Evolutionary conservation across 164 flowering plant genomes (phyloP), one percentile per base, ranked within the genome.

Genomic region (Taxillus chinensis): DNA sequence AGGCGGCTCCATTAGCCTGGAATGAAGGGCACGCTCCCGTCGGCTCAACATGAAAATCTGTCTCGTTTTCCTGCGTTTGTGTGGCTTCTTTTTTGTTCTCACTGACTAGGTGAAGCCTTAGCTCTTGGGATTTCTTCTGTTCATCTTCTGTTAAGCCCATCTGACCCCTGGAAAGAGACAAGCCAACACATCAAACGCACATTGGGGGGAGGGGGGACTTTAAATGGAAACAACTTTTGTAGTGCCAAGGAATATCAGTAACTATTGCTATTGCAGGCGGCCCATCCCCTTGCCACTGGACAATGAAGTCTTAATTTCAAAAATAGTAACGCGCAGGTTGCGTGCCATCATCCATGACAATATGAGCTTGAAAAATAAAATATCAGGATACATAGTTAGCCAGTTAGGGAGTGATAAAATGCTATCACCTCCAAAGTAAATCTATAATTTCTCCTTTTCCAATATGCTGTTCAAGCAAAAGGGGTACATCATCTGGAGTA

Each of bases 81-180:
- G 55, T 62, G 7, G 67, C 13, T 41, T 79, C 82, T 12, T 63
- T 67, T 9, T 43, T 43, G 46, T 43, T 43, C 51, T 67, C 77
- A 9, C 74, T 75, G 66, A 72, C 67, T 60, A 61, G 41, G 60
- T 72, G 78, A 55, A 80, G 73, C 73, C 97, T 84, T 66, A 61
- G 68, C 42, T 80, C 85, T 57, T 78, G 95, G 7, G 74, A 62
- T 59, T 66, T 78, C 66, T 57, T 86, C 71, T 95, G 99, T 10
- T 87, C 87, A n/a, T 86, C 93, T 69, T 87, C 89, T n/a, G 93
- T 82, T 70, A 89, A 76, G 68, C 97, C 97, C 96, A 95, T 90
- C 77, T 89, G 91, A 60, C 99, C 99, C 84, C 99, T 93, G 77
- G 67, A 69, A 57, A 7, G 27, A 27, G 27, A 27, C 27, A 27